These are phyloP conservation scores for Phytophthora cryptogea DNA, from an alignment of 352 stramenopile genomes.

Conservation along the genomic window DNA sequence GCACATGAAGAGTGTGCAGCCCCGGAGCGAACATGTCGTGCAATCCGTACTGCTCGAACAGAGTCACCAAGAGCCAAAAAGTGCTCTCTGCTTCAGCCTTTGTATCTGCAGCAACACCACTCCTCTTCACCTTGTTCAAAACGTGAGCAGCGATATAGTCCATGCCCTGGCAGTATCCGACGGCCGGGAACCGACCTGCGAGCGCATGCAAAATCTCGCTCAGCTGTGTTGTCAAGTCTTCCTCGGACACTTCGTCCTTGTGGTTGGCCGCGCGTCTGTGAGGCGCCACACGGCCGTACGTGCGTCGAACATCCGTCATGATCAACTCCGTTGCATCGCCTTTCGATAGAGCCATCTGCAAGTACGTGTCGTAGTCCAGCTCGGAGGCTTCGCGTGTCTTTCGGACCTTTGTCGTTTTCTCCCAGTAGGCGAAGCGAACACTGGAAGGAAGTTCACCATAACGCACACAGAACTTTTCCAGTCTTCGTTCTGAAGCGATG, in stretches of 20 bases:
- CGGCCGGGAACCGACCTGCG: slow-evolving; percentile 74
- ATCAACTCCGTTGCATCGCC: slow-evolving; percentile 85
- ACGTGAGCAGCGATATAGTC: slow-evolving; percentile 87
- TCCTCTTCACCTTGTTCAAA: slow-evolving; percentile 82
- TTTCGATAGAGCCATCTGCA: slow-evolving; percentile 86
- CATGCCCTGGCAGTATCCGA: slow-evolving; percentile 90
- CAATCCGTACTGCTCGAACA: slow-evolving; percentile 84
- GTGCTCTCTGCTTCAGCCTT: slow-evolving; percentile 68
- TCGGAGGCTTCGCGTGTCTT: slow-evolving; percentile 59
- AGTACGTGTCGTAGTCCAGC: slow-evolving; percentile 83
- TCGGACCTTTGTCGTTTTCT: slow-evolving; percentile 49
- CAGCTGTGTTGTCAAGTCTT: slow-evolving; percentile 77
- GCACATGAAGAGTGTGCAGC: slow-evolving; percentile 67
- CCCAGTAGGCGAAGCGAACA: slow-evolving; percentile 79
- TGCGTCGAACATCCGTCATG: slow-evolving; percentile 81
- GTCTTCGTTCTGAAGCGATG: slow-evolving; percentile 57
- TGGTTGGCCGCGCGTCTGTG: slow-evolving; percentile 69
- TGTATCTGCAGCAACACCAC: slow-evolving; percentile 36
- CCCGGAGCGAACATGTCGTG: slow-evolving; percentile 82
- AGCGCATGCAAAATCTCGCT: slow-evolving; percentile 84
- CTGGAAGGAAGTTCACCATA: slow-evolving; percentile 64
- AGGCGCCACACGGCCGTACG: slow-evolving; percentile 80
- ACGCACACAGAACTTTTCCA: slow-evolving; percentile 87
- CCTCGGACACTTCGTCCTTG: slow-evolving; percentile 62
- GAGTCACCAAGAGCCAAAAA: slow-evolving; percentile 80